Evolutionary conservation across 73 alveolate species (phyloP).

Genomic region (Paramecium caudatum): DNA sequence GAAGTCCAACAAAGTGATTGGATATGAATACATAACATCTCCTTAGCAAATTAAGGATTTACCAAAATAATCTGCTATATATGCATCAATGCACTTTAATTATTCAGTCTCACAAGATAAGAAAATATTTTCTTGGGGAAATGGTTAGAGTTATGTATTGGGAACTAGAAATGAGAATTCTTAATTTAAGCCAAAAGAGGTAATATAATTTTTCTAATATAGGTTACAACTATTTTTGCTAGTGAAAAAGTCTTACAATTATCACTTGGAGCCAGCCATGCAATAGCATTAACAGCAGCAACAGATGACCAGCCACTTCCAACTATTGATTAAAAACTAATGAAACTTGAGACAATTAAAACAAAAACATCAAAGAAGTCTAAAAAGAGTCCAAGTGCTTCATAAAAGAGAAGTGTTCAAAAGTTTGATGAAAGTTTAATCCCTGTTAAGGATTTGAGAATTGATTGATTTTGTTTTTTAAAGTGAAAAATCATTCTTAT

Average conservation of each 20-base stretch:
- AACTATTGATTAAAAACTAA: too few relatives aligned
- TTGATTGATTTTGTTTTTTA: slow-evolving; percentile 32
- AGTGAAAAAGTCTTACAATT: slow-evolving; percentile 19
- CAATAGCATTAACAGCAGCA: neutral
- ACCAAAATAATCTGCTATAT: slow-evolving; percentile 23
- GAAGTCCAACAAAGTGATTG: neutral
- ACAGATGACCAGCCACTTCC: too few relatives aligned
- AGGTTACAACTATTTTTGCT: slow-evolving; percentile 29
- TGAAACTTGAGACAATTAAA: too few relatives aligned
- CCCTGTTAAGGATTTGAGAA: slow-evolving; percentile 35
- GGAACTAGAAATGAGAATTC: slow-evolving; percentile 71
- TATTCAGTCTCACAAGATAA: slow-evolving; percentile 15
- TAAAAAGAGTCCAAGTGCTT: too few relatives aligned
- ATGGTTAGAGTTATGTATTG: slow-evolving; percentile 68
- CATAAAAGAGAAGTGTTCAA: slow-evolving; percentile 21
- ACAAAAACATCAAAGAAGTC: too few relatives aligned
- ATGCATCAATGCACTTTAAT: slow-evolving; percentile 38
- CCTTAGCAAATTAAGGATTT: neutral
- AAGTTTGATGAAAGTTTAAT: slow-evolving; percentile 31
- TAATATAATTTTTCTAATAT: neutral
- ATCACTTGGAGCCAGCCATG: slow-evolving; percentile 42
- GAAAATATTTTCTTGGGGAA: slow-evolving; percentile 70
- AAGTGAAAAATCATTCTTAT: neutral
- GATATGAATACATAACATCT: slow-evolving; percentile 48
- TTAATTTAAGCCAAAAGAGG: slow-evolving; percentile 51